Conservation (phyloP, 345 rosid species). For the Luvunga scandens region DNA sequence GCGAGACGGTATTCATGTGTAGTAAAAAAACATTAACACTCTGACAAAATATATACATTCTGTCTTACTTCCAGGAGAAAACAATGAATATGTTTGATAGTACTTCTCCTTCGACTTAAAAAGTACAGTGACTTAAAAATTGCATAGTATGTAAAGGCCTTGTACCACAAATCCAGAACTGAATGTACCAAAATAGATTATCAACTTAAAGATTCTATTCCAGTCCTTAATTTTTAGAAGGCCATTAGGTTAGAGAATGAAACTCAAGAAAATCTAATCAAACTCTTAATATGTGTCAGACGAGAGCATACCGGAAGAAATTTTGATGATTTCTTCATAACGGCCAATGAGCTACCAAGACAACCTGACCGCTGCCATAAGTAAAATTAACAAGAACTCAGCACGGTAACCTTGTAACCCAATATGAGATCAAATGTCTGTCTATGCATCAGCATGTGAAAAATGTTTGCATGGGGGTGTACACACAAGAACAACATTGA, state of each 20-base stretch:
- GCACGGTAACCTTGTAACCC: conserved; percentile 9
- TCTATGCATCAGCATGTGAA: neutral
- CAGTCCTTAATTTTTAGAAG: neutral
- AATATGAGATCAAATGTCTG: neutral
- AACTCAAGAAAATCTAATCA: conserved; percentile 6
- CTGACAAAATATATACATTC: neutral
- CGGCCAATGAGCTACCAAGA: conserved; percentile 87
- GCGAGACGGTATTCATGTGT: neutral
- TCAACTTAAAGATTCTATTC: conserved; percentile 4
- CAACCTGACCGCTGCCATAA: conserved; percentile 83
- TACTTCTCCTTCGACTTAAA: neutral
- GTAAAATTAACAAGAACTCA: conserved; percentile 19
- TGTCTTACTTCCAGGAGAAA: neutral
- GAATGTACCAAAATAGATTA: neutral
- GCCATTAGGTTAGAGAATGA: neutral
- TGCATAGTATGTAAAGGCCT: neutral
- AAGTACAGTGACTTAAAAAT: neutral
- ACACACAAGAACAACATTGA: conserved; percentile 1
- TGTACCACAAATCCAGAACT: neutral
- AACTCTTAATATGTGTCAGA: neutral
- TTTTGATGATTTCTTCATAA: conserved; percentile 94
- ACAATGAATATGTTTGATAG: neutral
- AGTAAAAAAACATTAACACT: neutral
- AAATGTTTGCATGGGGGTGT: neutral
- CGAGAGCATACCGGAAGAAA: conserved; percentile 73